These are phyloP conservation scores for Diophrys sp. DNA, from an alignment of 73 alveolate genomes.

Conservation along the genomic window DNA sequence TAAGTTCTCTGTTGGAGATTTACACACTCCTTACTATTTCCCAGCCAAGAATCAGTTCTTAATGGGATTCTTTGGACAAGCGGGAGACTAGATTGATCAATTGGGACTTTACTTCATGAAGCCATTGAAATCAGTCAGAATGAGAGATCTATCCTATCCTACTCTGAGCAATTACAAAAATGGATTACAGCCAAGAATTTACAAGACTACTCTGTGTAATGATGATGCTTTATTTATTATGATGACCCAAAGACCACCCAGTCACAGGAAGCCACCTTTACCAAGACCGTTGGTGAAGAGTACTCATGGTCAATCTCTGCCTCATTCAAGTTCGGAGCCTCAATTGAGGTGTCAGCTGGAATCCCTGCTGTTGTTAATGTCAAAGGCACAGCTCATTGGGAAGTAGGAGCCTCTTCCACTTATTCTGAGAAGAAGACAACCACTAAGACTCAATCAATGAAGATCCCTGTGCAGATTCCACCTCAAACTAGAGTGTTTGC, in stretches of 20 bases:
- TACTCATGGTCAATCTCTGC: background rate
- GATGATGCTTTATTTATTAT: too few species aligned
- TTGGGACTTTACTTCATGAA: background rate
- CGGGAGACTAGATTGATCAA: background rate
- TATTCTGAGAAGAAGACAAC: background rate
- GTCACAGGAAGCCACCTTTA: background rate
- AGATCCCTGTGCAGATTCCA: background rate
- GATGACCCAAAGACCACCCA: background rate
- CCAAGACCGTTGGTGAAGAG: background rate
- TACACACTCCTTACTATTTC: too few species aligned
- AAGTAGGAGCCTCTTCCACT: background rate
- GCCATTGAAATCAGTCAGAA: background rate
- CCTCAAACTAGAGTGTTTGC: background rate
- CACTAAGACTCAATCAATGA: too few species aligned
- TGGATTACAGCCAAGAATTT: background rate
- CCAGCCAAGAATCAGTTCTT: background rate
- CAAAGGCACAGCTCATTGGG: background rate
- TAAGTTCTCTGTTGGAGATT: too few species aligned
- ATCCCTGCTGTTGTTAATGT: background rate
- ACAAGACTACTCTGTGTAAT: background rate
- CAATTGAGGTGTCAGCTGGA: background rate
- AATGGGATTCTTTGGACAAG: background rate
- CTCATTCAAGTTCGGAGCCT: background rate
- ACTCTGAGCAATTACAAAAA: background rate
- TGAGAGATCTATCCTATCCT: background rate